phyloP scores from a whole-genome alignment of 495 filamentous ascomycete genomes.

The Sabuloglossum arenarium region DNA sequence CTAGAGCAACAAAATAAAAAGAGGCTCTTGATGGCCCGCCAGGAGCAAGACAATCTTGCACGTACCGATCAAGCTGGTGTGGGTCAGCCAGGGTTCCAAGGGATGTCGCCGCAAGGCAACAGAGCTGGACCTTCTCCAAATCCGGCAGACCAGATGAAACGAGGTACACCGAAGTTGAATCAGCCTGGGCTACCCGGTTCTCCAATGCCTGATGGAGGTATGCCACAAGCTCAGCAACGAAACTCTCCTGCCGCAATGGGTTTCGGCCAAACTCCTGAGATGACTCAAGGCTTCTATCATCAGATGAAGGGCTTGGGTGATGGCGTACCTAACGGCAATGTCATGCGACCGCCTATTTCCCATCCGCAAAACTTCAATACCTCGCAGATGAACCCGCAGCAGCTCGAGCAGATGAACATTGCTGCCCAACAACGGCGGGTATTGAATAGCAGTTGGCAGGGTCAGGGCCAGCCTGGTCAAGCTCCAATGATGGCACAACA shows the following conservation, averaged over 20 bases:
- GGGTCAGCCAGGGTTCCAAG: slow-evolving; percentile 33
- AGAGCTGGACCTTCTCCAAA: slow-evolving; percentile 74
- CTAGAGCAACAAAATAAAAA: slow-evolving; percentile 99
- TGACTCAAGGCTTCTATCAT: slow-evolving; percentile 32
- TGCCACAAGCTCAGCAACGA: slow-evolving; percentile 38
- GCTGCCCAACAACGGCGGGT: slow-evolving; percentile 18
- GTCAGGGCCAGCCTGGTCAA: slow-evolving; percentile 35
- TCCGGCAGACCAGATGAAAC: slow-evolving; percentile 73
- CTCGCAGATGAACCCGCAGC: slow-evolving; percentile 24
- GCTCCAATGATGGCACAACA: slow-evolving; percentile 38
- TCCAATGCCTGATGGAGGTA: slow-evolving; percentile 55
- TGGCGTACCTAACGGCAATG: slow-evolving; percentile 34
- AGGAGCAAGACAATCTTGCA: slow-evolving; percentile 72
- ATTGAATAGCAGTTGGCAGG: slow-evolving; percentile 34
- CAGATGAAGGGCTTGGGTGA: slow-evolving; percentile 30
- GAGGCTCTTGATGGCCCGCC: slow-evolving; percentile 84
- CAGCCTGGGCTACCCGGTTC: slow-evolving; percentile 54
- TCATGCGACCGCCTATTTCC: slow-evolving; percentile 68
- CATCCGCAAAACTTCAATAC: slow-evolving; percentile 50
- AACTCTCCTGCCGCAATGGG: slow-evolving; percentile 69
- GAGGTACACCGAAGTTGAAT: slow-evolving; percentile 73
- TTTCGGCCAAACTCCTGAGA: slow-evolving; percentile 46
- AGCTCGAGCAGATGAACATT: slow-evolving; percentile 20
- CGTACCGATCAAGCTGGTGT: slow-evolving; percentile 30
- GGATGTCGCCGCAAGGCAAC: slow-evolving; percentile 64